phyloP scores from a whole-genome alignment of 2,329 filamentous ascomycete species.

The Xylaria sp. region DNA sequence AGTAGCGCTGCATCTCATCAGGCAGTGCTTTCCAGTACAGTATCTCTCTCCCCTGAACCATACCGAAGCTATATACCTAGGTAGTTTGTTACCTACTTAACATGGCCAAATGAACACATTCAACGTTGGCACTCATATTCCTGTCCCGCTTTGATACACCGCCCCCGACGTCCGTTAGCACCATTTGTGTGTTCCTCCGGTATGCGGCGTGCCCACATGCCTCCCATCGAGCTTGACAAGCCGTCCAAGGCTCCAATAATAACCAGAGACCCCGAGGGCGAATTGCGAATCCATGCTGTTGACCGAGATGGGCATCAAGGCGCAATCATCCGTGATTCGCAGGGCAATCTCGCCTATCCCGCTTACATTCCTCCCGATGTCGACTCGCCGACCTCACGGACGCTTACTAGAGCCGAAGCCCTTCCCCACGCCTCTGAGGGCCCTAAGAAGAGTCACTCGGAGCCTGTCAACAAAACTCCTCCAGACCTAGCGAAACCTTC shows the following conservation, averaged over 20 bases:
- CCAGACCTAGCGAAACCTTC: constrained; percentile 2
- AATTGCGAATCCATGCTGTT: constrained; percentile 17
- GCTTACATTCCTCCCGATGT: constrained; percentile 30
- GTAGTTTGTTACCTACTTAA: neutral
- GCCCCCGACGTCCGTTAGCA: neutral
- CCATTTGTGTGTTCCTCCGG: neutral
- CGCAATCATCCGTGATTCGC: constrained; percentile 24
- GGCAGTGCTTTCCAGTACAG: neutral
- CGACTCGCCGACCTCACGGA: constrained; percentile 21
- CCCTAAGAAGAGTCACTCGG: constrained; percentile 20
- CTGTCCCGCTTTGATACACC: neutral
- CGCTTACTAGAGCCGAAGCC: constrained; percentile 7
- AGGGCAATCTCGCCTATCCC: constrained; percentile 31
- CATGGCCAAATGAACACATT: neutral
- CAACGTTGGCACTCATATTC: neutral
- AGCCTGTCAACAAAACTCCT: constrained; percentile 6
- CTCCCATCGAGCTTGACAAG: constrained; percentile 34
- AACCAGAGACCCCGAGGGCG: constrained; percentile 14
- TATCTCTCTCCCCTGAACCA: neutral
- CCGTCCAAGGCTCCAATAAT: constrained; percentile 30
- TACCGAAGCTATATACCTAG: too few species aligned
- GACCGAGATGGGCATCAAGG: constrained; percentile 15
- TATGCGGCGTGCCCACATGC: constrained; percentile 21
- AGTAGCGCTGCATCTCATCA: neutral
- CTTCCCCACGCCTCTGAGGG: constrained; percentile 3